Percentiles rank a stretch among this genome's conserved stretches.
These are phyloP conservation scores for Epichloe festucae DNA, from an alignment of 2,329 filamentous ascomycete species.

Conservation along the genomic window DNA sequence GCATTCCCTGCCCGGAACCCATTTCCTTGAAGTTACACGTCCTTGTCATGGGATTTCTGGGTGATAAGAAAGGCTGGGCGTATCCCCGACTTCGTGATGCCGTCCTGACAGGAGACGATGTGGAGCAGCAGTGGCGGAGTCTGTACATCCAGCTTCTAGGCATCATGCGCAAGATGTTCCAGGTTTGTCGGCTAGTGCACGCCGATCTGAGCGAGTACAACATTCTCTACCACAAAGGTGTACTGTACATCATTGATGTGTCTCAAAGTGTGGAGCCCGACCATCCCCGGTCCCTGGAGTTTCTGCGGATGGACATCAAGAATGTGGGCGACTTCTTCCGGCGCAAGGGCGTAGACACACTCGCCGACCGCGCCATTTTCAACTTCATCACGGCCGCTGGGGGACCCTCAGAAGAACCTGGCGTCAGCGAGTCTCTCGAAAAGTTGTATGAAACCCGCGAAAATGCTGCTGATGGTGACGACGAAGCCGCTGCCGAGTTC, in stretches of 20 bases:
- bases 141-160: conserved; percentile 75
- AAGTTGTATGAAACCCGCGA: conserved; percentile 49
- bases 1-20: conserved; percentile 83
- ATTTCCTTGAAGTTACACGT: conserved; percentile 86
- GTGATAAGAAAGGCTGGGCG: conserved; percentile 73
- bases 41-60: conserved; percentile 86
- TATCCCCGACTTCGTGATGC: conserved; percentile 84
- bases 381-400: conserved; percentile 61
- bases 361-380: conserved; percentile 71
- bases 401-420: conserved; percentile 50
- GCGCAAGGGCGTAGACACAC: conserved; percentile 66
- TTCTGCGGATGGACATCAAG: conserved; percentile 96
- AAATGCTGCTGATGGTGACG: conserved; percentile 35
- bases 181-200: conserved; percentile 82
- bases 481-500: conserved; percentile 35
- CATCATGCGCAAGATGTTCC: conserved; percentile 88
- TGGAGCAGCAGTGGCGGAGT: conserved; percentile 58
- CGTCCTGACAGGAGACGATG: conserved; percentile 54
- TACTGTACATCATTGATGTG: conserved; percentile 90
- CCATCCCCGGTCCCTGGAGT: conserved; percentile 83
- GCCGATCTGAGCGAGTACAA: conserved; percentile 98
- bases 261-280: conserved; percentile 96
- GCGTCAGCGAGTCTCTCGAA: conserved; percentile 49
- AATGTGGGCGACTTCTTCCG: conserved; percentile 91
- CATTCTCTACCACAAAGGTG: conserved; percentile 71